Evolutionary conservation across 169 alveolate species (phyloP).

Genomic region (Plasmodium malariae): DNA sequence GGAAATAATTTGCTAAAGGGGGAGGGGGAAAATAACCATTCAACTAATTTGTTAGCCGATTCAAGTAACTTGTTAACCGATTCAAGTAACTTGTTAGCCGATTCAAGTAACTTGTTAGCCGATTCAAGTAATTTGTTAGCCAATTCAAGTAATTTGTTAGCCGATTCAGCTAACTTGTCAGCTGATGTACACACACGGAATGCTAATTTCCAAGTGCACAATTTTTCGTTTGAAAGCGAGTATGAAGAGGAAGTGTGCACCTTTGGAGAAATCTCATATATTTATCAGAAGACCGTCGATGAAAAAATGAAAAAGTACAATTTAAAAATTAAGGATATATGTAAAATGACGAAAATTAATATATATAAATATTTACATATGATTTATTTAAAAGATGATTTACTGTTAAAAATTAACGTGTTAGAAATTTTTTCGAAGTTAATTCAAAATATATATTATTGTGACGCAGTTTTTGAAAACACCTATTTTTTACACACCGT

Average conservation of each 20-base stretch:
- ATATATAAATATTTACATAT: conserved; percentile 57
- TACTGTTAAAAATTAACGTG: conserved; percentile 71
- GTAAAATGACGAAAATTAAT: conserved; percentile 49
- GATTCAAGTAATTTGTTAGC: not conserved
- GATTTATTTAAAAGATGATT: conserved; percentile 62
- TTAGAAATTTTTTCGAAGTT: conserved; percentile 65
- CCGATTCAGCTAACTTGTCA: not conserved
- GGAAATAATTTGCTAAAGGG: not conserved
- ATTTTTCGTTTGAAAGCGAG: not conserved
- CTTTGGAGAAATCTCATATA: conserved; percentile 23
- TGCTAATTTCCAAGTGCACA: not conserved
- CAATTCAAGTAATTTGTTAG: not conserved
- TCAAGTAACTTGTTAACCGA: not conserved
- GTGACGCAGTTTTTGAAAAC: conserved; percentile 11
- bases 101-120: not conserved
- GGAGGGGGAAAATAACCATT: not conserved
- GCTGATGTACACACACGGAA: not conserved
- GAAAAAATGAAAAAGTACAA: conserved; percentile 44
- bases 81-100: not conserved
- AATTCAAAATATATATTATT: conserved; percentile 19
- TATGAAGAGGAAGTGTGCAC: conserved; percentile 4
- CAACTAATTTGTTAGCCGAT: not conserved
- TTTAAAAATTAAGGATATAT: conserved; percentile 13
- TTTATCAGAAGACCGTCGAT: not conserved
- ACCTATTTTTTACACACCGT: conserved; percentile 23